Base-by-base conservation (phyloP, 768 basidiomycete genomes). In the Pulveroboletus sp. region DNA sequence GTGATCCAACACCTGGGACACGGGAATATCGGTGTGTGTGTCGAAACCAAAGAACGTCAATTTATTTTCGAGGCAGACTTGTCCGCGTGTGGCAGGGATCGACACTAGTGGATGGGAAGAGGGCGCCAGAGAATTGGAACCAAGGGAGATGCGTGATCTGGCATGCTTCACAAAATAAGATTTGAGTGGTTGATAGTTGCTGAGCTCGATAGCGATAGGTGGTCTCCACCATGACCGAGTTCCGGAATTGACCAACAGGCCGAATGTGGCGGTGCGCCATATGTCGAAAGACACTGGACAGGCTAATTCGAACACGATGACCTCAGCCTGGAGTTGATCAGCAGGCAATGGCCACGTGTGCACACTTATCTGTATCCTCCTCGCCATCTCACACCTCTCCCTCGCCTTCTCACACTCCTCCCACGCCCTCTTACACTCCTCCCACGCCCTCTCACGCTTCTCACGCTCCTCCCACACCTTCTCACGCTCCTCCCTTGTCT, bases 321-420 rank as follows among this genome's bases (percentile, higher is more conserved):
- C 52, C 31, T 67, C 58, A 0, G 63, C 61, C 6, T 36, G 27
- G 6, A 51, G 6, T 1, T 17, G 17, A 7, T 66, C 27, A 0
- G 54, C 25, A 0, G 79, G 75, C 12, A 80, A 55, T 0, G 77
- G 78, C 75, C 75, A 75, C 49, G 79, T 77, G 21, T 73, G 63
- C 5, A 73, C 52, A 0, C 7, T 9, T 3, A 17, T n/a, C 17
- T 17, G 27, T 11, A 29, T 9, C 12, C 27, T 29, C 9, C 27
- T 29, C 27, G 27, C 8, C 27, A 7, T 9, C 9, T 29, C n/a
- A n/a, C n/a, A n/a, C n/a, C 27, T 29, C 27, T 9, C 9, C 27
- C 12, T 29, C 33, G 13, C 11, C 79, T 73, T 0, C 6, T 3
- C 59, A 14, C 1, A 53, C 32, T n/a, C n/a, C n/a, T n/a, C n/a